A percentile compares a stretch with the other conserved stretches of the same genome.
These are phyloP conservation scores for Aspergillus tanneri DNA, from an alignment of 2,329 filamentous ascomycete genomes.

Conservation along the genomic window DNA sequence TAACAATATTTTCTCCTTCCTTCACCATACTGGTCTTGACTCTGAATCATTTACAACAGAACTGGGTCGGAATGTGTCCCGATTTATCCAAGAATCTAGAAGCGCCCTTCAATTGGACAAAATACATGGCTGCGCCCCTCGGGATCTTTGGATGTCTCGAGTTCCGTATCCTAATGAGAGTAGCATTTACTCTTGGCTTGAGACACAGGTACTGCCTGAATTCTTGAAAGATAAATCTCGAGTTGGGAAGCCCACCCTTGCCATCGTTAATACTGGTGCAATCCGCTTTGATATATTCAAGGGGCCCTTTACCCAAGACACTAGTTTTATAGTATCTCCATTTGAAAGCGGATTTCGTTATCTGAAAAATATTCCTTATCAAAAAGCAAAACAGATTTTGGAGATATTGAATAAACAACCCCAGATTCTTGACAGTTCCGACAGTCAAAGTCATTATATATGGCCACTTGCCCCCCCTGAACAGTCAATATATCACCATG, in stretches of 20 bases:
- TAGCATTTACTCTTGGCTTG: constrained; percentile 81
- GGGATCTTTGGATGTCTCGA: constrained; percentile 77
- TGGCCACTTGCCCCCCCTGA: constrained; percentile 47
- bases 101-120: constrained; percentile 69
- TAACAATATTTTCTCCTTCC: constrained; percentile 82
- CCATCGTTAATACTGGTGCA: constrained; percentile 83
- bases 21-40: constrained; percentile 76
- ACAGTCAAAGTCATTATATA: constrained; percentile 17
- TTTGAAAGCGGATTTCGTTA: constrained; percentile 78
- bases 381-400: constrained; percentile 67
- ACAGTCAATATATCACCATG: constrained; percentile 35
- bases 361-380: constrained; percentile 77
- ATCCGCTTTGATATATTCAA: constrained; percentile 96
- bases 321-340: constrained; percentile 80
- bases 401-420: constrained; percentile 59
- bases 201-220: constrained; percentile 70
- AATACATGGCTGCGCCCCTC: constrained; percentile 78
- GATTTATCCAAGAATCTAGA: constrained; percentile 68
- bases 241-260: constrained; percentile 61
- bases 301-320: constrained; percentile 84
- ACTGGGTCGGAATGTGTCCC: constrained; percentile 69
- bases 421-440: constrained; percentile 43
- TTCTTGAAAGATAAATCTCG: constrained; percentile 60
- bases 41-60: constrained; percentile 71
- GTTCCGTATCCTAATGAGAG: constrained; percentile 68